Evolutionary conservation across 495 filamentous ascomycete species (phyloP).

Genomic region (Darksidea phi): DNA sequence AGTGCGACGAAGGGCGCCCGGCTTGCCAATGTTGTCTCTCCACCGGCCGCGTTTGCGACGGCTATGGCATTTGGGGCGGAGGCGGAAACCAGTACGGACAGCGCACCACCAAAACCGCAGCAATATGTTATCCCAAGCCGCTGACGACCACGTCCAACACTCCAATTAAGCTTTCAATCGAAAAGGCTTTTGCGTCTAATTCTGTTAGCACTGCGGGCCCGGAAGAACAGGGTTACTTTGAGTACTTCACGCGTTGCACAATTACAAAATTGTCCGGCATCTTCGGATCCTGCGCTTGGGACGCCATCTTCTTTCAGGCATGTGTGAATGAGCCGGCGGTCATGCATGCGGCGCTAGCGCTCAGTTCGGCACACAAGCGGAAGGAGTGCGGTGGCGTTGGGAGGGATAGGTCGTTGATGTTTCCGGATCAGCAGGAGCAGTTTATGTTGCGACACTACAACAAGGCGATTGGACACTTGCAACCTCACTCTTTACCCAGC

Average conservation of each 20-base stretch:
- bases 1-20: slow-evolving; percentile 59
- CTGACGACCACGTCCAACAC: neutral
- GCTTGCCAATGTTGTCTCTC: slow-evolving; percentile 55
- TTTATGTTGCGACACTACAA: slow-evolving; percentile 50
- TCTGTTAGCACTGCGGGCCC: neutral
- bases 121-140: too few relatives aligned
- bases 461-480: slow-evolving; percentile 49
- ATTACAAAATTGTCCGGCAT: slow-evolving; percentile 47
- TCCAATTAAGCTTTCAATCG: neutral
- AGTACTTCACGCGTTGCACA: slow-evolving; percentile 48
- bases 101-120: too few relatives aligned
- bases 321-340: slow-evolving; percentile 51
- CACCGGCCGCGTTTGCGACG: slow-evolving; percentile 44
- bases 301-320: slow-evolving; percentile 49
- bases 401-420: neutral
- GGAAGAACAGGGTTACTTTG: slow-evolving; percentile 41
- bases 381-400: neutral
- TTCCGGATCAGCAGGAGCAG: slow-evolving; percentile 37
- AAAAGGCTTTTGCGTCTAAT: neutral
- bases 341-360: slow-evolving; percentile 51
- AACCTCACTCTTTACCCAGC: slow-evolving; percentile 6
- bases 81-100: slow-evolving; percentile 42
- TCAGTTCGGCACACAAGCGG: slow-evolving; percentile 48
- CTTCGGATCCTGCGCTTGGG: slow-evolving; percentile 52
- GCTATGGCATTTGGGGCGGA: slow-evolving; percentile 55